Evolutionary conservation across 2,329 filamentous ascomycete genomes (phyloP).

Genomic region (Ceratocystis colombiana): DNA sequence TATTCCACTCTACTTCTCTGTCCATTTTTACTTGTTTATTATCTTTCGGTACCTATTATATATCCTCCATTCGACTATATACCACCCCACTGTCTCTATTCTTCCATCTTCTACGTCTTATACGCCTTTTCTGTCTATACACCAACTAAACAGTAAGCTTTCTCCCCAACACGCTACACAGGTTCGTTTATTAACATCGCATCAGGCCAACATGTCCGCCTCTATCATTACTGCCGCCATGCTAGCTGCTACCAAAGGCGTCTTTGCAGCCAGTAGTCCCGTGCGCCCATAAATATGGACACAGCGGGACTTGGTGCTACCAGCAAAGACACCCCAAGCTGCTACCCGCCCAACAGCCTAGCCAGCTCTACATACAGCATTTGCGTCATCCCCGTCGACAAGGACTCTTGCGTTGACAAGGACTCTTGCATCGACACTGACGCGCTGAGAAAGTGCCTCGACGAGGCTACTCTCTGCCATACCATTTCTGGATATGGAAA

Average conservation of each 20-base stretch:
- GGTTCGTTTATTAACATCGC: neutral
- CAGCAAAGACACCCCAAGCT: neutral
- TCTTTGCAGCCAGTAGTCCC: neutral
- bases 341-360: neutral
- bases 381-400: neutral
- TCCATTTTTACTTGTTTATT: neutral
- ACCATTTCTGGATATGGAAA: neutral
- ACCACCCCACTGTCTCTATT: neutral
- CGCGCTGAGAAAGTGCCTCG: neutral
- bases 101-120: neutral
- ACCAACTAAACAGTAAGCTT: neutral
- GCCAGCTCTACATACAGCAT: neutral
- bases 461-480: neutral
- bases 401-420: neutral
- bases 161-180: neutral
- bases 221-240: neutral
- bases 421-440: neutral
- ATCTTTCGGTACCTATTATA: neutral
- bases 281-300: neutral
- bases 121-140: neutral
- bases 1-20: neutral
- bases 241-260: neutral
- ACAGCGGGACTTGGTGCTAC: neutral
- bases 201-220: neutral
- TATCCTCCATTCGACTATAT: neutral